Base-by-base conservation (phyloP, 2,329 filamentous ascomycete genomes). In the Alternaria atra region DNA sequence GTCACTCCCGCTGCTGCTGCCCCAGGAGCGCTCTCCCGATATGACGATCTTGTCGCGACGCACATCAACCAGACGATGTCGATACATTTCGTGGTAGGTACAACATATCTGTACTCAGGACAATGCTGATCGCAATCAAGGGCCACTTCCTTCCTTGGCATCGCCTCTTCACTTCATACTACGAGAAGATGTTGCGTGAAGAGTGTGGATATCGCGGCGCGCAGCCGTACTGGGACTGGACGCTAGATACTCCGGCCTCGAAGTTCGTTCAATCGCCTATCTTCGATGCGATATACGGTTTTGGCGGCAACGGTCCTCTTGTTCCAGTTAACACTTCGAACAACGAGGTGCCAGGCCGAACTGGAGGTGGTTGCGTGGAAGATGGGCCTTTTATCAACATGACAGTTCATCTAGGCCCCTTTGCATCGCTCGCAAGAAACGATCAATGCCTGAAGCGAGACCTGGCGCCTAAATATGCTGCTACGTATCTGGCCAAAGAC, bases 21-120 rank as follows among this genome's bases (percentile, higher is more conserved):
- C 20, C 20, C 20, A 2, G 20, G 20, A 20, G 20, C 20, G 20
- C 20, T 20, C 2, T 20, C 20, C 20, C 20, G 20, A 20, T 20
- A 20, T 20, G 20, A 20, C 20, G 20, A 20, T 20, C 20, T 20
- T 20, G 20, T 20, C 27, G 64, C 60, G 10, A 67, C 64, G 12
- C 66, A 70, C 54, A 70, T 70, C 53, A 66, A 67, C 34, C 66
- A 67, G 20, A 20, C 20, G 20, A 20, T 20, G 20, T 20, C 20
- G 20, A 20, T 20, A 20, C 20, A 20, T 20, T 20, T 20, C 20
- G 58, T 60, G 13, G 51, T 58, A 47, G 53, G 66, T 23, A 15
- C n/a, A 13, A 15, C 13, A 30, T 12, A 3, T 0, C 8, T 2
- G 10, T 0, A 30, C 5, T 30, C 0, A 4, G 7, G 1, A 12